Conservation (phyloP, 352 stramenopile species). For the Poterioochromonas sp. region DNA sequence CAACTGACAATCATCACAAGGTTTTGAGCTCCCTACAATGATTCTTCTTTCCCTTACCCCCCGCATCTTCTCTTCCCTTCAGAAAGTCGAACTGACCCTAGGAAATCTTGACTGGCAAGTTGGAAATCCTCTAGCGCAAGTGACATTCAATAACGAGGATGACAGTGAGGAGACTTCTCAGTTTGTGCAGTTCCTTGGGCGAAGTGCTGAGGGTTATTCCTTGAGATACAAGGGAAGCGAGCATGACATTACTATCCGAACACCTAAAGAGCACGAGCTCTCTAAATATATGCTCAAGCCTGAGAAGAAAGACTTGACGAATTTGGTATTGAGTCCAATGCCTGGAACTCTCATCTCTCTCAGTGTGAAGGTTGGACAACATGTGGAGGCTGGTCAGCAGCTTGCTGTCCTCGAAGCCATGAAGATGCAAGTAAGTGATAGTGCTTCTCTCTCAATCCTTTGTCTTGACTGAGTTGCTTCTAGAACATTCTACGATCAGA, state of each 20-base stretch:
- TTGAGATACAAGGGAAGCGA: conserved; percentile 72
- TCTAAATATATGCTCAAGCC: conserved; percentile 76
- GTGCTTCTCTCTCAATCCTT: neutral
- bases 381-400: conserved; percentile 81
- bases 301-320: conserved; percentile 72
- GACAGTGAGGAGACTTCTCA: neutral
- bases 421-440: conserved; percentile 82
- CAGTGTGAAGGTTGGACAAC: conserved; percentile 61
- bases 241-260: conserved; percentile 74
- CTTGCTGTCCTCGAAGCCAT: conserved; percentile 91
- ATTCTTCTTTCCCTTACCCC: too few species aligned
- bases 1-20: neutral
- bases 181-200: neutral
- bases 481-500: conserved; percentile 79
- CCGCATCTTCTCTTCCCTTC: too few species aligned
- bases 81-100: neutral
- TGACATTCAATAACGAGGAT: neutral
- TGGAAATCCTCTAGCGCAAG: neutral
- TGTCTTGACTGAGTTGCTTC: neutral
- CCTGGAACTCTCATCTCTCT: conserved; percentile 67
- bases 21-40: too few species aligned
- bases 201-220: conserved; percentile 36
- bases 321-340: conserved; percentile 86
- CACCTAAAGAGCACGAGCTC: conserved; percentile 69
- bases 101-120: neutral